Base-by-base conservation (phyloP, 1,284 basidiomycete genomes). In the Mycena sp. region DNA sequence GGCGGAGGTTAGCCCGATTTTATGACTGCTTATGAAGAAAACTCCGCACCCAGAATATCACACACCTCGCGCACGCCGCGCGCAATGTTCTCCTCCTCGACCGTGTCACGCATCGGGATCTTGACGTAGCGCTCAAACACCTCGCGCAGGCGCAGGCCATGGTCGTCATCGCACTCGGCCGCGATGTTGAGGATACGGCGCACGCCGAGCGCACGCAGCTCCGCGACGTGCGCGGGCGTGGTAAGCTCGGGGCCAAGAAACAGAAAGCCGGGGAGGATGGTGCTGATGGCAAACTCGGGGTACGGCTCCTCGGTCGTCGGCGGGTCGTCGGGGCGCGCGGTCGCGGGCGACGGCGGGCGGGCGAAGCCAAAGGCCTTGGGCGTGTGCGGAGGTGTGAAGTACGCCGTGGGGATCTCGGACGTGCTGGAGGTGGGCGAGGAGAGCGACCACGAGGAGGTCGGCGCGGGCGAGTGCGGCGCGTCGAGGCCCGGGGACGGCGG, bases 21-120 rank as follows among this genome's bases (percentile, higher is more conserved):
- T 19, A 6, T 6, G 1, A 11, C 35, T 40, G 58, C n/a, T 12
- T 43, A 37, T 38, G 35, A 40, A 57, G 53, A 43, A 55, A 51
- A 17, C 4, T 21, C 81, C 90, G 74, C 75, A 96, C 94, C 94
- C 46, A 98, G 83, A 57, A 95, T 89, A 37, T 90, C 83, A 74
- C 96, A 98, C 19, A 92, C 94, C 70, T 96, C 90, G 32, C 87
- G 83, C 50, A 98, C 89, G 29, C 93, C 92, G 48, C 83, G 83
- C n/a, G 88, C 87, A 41, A 99, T 93, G 50, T 92, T 93, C 60
- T 92, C 91, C 76, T 98, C 96, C 75, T 99, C 96, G 16, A 99
- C 94, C 3, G 89, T 95, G 79, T 99, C 96, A 68, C 94, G 84
- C 92, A 99, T 95, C 2, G 95, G 93, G 37, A 99, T 91, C 69